Evolutionary conservation across 2,329 filamentous ascomycete species (phyloP).

Genomic region (Clonostachys rhizophaga): DNA sequence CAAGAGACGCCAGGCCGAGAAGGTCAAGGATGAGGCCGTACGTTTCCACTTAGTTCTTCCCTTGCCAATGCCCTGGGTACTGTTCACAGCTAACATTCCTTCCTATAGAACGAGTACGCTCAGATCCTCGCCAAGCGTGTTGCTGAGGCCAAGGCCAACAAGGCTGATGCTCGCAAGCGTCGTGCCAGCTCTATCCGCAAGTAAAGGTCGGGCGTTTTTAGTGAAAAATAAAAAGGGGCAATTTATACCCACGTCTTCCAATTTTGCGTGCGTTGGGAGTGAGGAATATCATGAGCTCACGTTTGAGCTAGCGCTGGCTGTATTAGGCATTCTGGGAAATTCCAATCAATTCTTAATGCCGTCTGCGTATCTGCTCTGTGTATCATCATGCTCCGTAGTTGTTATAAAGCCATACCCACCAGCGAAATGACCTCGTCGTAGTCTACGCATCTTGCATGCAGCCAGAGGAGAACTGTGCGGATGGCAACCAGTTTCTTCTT

Average conservation of each 20-base stretch:
- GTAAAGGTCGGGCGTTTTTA: slow-evolving; percentile 46
- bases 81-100: slow-evolving; percentile 25
- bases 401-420: no score
- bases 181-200: slow-evolving; percentile 93
- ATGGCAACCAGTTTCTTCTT: no score
- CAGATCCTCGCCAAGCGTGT: slow-evolving; percentile 96
- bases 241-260: slow-evolving; percentile 21
- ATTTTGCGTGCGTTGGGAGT: slow-evolving; percentile 35
- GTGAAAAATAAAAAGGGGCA: slow-evolving; percentile 18
- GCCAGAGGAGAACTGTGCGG: no score
- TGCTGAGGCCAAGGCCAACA: slow-evolving; percentile 89
- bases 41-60: slow-evolving; percentile 28
- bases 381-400: no score
- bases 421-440: no score
- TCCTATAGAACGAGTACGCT: slow-evolving; percentile 84
- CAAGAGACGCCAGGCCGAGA: slow-evolving; percentile 96
- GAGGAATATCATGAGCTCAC: slow-evolving; percentile 14
- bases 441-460: no score
- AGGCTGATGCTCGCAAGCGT: slow-evolving; percentile 93
- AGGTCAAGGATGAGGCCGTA: slow-evolving; percentile 98
- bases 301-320: slow-evolving; percentile 15
- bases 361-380: not conserved
- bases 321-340: slow-evolving; percentile 29
- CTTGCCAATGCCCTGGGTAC: not conserved
- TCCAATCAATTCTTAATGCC: slow-evolving; percentile 19